A percentile compares a stretch with the other conserved stretches of the same genome.
Evolutionary conservation across 75 land plant species (phyloP).

Genomic region (Pinus taeda): DNA sequence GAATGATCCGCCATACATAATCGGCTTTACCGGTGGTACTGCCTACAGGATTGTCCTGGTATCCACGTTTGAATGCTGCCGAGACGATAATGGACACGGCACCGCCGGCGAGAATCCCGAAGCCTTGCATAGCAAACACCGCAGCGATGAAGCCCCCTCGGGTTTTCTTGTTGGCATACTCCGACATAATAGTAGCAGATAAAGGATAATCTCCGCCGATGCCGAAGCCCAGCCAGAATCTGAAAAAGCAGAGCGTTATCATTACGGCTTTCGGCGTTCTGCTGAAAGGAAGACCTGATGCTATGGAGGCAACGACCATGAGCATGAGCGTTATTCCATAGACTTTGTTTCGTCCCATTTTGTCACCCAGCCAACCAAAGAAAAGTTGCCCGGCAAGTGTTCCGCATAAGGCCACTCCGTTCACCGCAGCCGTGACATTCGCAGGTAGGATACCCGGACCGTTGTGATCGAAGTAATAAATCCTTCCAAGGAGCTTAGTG

Average conservation of each 20-base stretch:
- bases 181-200: conserved; percentile 53
- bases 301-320: conserved; percentile 53
- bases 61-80: conserved; percentile 21
- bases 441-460: conserved; percentile 34
- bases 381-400: conserved; percentile 50
- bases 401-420: conserved; percentile 55
- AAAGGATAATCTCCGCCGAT: conserved; percentile 56
- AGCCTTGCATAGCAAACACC: conserved; percentile 56
- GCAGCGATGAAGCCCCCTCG: conserved; percentile 37
- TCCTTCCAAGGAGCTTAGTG: conserved; percentile 21
- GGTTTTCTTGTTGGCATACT: conserved; percentile 46
- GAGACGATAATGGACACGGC: conserved; percentile 31
- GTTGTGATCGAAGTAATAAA: conserved; percentile 26
- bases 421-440: conserved; percentile 45
- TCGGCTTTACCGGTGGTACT: conserved; percentile 36
- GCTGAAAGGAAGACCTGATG: conserved; percentile 53
- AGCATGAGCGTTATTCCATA: conserved; percentile 50
- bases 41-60: conserved; percentile 7
- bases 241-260: conserved; percentile 58
- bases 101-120: conserved; percentile 55
- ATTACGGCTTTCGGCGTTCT: conserved; percentile 34
- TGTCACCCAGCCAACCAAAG: conserved; percentile 62
- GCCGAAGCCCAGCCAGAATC: conserved; percentile 62
- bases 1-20: conserved; percentile 37
- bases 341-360: conserved; percentile 47